These are phyloP conservation scores for Mycena sp. DNA, from an alignment of 1,284 basidiomycete genomes.

Conservation along the genomic window DNA sequence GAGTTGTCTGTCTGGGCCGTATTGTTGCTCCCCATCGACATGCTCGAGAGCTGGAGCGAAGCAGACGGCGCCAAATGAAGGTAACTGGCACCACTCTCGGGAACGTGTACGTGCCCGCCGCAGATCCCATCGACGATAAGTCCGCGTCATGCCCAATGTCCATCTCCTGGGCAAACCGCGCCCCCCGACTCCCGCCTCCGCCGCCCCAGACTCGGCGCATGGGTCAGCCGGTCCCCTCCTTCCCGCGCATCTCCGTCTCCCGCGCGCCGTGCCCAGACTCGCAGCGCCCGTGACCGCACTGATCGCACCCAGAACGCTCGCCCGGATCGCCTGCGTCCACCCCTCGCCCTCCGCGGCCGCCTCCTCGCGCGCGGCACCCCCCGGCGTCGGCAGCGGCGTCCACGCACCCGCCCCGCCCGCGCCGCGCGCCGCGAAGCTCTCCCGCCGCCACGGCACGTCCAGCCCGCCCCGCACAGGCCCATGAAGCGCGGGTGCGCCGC, in stretches of 20 bases:
- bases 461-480: constrained; percentile 15
- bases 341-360: constrained; percentile 4
- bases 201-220: constrained; percentile 13
- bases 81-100: not conserved
- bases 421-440: constrained; percentile 15
- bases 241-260: not conserved
- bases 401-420: constrained; percentile 2
- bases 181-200: constrained; percentile 22
- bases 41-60: constrained; percentile 1
- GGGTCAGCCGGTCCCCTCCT: constrained; percentile 19
- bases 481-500: constrained; percentile 22
- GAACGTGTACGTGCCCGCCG: too few species aligned
- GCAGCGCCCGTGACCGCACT: constrained; percentile 17
- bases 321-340: constrained; percentile 21
- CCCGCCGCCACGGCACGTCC: constrained; percentile 25
- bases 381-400: not conserved
- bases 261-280: not conserved
- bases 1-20: constrained; percentile 11
- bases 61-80: not conserved
- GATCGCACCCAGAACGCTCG: constrained; percentile 18
- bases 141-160: not conserved
- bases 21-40: not conserved
- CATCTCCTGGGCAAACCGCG: constrained; percentile 18
- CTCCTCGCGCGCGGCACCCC: not conserved
- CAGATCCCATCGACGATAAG: not conserved